Evolutionary conservation across 345 rosid species (phyloP).

Genomic region (Dipteronia dyeriana): DNA sequence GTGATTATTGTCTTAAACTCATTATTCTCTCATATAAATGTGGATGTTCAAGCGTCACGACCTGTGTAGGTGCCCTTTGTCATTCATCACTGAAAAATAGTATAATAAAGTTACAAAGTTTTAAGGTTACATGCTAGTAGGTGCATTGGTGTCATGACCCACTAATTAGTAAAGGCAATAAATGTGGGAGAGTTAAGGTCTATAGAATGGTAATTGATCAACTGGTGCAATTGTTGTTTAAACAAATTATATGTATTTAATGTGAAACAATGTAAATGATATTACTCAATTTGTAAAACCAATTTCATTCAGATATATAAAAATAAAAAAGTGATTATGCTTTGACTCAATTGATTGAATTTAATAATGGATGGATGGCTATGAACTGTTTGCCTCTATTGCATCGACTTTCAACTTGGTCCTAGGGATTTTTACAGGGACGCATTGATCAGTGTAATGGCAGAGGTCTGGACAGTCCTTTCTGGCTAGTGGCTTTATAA

Average conservation of each 20-base stretch:
- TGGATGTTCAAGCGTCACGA: background rate
- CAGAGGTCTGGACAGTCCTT: background rate
- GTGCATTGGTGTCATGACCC: background rate
- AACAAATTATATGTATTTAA: background rate
- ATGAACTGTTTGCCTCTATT: background rate
- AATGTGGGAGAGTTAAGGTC: background rate
- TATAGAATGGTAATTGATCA: background rate
- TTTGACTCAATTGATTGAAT: background rate
- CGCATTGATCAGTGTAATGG: background rate
- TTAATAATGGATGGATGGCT: background rate
- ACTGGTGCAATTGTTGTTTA: background rate
- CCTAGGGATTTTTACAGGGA: background rate
- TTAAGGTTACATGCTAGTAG: background rate
- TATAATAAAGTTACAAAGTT: background rate
- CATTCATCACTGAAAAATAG: background rate
- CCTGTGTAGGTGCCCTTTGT: background rate
- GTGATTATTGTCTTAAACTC: background rate
- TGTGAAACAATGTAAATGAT: background rate
- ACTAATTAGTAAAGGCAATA: background rate
- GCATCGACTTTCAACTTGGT: slow-evolving; percentile 8
- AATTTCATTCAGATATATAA: background rate
- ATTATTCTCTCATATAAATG: background rate
- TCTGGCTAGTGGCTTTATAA: background rate
- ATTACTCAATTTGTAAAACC: background rate
- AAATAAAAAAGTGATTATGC: background rate